Percentiles rank a stretch among this genome's conserved stretches.
Evolutionary conservation across 2,329 filamentous ascomycete genomes (phyloP).

Genomic region (Cadophora sp.): DNA sequence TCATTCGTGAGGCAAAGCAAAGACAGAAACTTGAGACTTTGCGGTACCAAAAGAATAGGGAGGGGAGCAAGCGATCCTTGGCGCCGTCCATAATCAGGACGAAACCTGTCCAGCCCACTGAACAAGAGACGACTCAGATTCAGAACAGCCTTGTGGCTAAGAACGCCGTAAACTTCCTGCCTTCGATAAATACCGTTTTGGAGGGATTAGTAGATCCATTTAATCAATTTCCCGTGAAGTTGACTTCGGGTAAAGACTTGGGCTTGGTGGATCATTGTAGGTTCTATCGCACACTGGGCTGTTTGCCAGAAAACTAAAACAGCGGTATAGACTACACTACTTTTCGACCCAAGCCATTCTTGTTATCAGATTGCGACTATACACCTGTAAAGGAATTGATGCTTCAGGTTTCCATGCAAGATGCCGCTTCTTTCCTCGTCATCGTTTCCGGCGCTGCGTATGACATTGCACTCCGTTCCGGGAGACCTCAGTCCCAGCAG

Average conservation of each 20-base stretch:
- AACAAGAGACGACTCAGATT: not conserved
- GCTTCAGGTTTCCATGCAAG: slow-evolving; percentile 16
- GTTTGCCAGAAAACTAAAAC: not conserved
- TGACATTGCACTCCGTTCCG: slow-evolving; percentile 13
- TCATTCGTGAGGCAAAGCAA: slow-evolving; percentile 13
- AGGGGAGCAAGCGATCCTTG: not conserved
- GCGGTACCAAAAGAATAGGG: slow-evolving; percentile 11
- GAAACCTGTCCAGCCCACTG: not conserved
- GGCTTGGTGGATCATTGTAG: slow-evolving; percentile 14
- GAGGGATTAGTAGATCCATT: slow-evolving; percentile 10
- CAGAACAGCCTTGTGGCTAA: not conserved
- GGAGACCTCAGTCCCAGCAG: slow-evolving; percentile 1
- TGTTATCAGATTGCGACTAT: slow-evolving; percentile 18
- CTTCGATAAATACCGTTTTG: not conserved
- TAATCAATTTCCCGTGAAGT: slow-evolving; percentile 14
- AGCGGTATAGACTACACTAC: slow-evolving; percentile 14
- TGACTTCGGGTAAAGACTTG: slow-evolving; percentile 6
- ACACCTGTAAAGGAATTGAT: slow-evolving; percentile 16
- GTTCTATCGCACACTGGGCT: not conserved
- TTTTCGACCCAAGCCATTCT: slow-evolving; percentile 17
- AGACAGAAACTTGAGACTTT: slow-evolving; percentile 17
- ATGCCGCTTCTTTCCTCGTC: slow-evolving; percentile 19
- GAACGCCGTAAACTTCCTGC: not conserved
- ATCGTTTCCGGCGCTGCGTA: slow-evolving; percentile 21
- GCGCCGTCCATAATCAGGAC: not conserved